Conservation (phyloP, 306 rosid species). For the Castanea sativa region DNA sequence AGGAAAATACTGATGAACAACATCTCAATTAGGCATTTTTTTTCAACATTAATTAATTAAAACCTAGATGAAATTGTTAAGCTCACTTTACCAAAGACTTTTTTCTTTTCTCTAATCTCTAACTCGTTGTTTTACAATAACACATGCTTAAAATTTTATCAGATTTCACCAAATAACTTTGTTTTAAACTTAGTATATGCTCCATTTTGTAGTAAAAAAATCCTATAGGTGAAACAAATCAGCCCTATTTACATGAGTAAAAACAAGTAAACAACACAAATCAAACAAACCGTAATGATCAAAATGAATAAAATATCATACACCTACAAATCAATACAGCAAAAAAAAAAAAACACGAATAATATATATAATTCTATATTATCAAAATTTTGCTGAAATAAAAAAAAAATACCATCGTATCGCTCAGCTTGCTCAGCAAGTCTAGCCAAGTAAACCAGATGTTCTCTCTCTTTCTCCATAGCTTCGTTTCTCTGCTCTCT, state of each 20-base stretch:
- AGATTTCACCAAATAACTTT: neutral
- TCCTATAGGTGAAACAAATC: neutral
- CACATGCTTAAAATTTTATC: neutral
- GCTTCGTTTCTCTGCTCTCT: slow-evolving; percentile 10
- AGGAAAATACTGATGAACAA: neutral
- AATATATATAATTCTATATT: too few species aligned
- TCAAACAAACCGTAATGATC: neutral
- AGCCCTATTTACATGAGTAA: neutral
- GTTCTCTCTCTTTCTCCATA: slow-evolving; percentile 38
- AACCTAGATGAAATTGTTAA: neutral
- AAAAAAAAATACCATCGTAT: slow-evolving; percentile 32
- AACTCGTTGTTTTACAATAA: too few species aligned
- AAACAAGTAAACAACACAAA: neutral
- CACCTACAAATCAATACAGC: neutral
- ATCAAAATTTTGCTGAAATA: too few species aligned
- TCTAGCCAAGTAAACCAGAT: slow-evolving; percentile 35
- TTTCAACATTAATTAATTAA: neutral
- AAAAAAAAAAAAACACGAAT: too few species aligned
- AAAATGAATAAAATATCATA: neutral
- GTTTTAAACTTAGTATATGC: neutral
- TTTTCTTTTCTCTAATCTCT: neutral
- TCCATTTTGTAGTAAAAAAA: neutral
- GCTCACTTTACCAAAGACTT: neutral
- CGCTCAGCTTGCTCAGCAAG: slow-evolving; percentile 50
- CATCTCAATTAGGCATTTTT: neutral